Percentiles rank a stretch among this genome's conserved stretches.
phyloP scores from a whole-genome alignment of 441 rosid genomes.

The Francoa sonchifolia region DNA sequence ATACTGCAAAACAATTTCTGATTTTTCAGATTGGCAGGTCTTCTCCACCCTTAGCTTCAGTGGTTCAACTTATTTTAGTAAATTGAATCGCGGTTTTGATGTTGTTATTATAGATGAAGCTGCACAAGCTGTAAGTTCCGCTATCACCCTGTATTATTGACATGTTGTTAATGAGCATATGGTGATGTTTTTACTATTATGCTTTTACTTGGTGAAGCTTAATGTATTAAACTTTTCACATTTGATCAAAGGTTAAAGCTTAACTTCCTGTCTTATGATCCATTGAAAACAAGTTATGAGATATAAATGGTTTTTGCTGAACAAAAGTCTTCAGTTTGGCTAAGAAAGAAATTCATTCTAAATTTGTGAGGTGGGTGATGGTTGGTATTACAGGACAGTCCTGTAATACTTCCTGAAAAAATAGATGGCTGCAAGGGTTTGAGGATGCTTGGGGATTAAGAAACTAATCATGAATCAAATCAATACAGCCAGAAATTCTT shows the following conservation, averaged over 20 bases:
- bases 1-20: slow-evolving; percentile 4
- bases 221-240: neutral
- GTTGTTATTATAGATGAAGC: slow-evolving; percentile 96
- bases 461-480: too few species aligned
- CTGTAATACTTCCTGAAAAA: too few species aligned
- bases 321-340: too few species aligned
- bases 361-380: too few species aligned
- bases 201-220: slow-evolving; percentile 4
- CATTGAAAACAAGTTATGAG: too few species aligned
- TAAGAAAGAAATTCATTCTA: too few species aligned
- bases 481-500: too few species aligned
- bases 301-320: too few species aligned
- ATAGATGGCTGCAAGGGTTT: too few species aligned
- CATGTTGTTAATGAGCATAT: slow-evolving; percentile 3
- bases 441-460: too few species aligned
- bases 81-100: slow-evolving; percentile 65
- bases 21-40: slow-evolving; percentile 39
- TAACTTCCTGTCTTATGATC: neutral
- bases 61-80: slow-evolving; percentile 64
- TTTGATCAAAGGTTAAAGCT: slow-evolving; percentile 1
- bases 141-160: slow-evolving; percentile 1
- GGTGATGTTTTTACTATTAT: neutral
- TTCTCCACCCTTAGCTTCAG: slow-evolving; percentile 93
- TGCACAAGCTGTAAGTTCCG: slow-evolving; percentile 84
- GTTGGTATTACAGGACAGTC: too few species aligned